These are phyloP conservation scores for Wickerhamiella occidentalis DNA, from an alignment of 805 yeast genomes.

Conservation along the genomic window DNA sequence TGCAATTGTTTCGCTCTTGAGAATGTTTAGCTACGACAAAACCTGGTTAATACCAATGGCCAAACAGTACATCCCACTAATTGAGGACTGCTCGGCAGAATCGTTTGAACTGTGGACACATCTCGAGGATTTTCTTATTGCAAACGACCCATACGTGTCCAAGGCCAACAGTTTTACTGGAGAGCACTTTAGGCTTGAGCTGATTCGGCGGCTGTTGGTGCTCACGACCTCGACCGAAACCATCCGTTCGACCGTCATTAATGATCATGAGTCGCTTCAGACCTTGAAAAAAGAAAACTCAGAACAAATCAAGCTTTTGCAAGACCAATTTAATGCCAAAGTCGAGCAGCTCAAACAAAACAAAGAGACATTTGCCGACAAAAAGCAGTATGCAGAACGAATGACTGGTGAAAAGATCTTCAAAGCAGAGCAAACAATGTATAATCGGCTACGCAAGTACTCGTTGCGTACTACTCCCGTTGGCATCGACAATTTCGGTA, in stretches of 20 bases:
- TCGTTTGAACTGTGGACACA: slow-evolving; percentile 26
- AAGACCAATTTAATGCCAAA: slow-evolving; percentile 19
- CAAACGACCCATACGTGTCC: slow-evolving; percentile 15
- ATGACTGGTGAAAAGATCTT: slow-evolving; percentile 21
- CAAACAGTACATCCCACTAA: slow-evolving; percentile 20
- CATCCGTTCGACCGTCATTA: slow-evolving; percentile 26
- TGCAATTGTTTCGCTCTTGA: slow-evolving; percentile 24
- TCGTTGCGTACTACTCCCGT: slow-evolving; percentile 27
- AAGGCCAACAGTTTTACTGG: slow-evolving; percentile 18
- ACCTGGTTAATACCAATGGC: slow-evolving; percentile 24
- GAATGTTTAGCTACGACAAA: slow-evolving; percentile 26
- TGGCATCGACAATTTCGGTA: slow-evolving; percentile 27
- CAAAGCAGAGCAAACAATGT: slow-evolving; percentile 23
- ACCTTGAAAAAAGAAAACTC: slow-evolving; percentile 20
- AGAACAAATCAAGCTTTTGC: slow-evolving; percentile 23
- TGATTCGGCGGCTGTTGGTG: slow-evolving; percentile 23
- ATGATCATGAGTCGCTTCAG: slow-evolving; percentile 25
- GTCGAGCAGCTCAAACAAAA: slow-evolving; percentile 16
- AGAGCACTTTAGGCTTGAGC: slow-evolving; percentile 23
- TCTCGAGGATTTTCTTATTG: slow-evolving; percentile 22
- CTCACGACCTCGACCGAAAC: slow-evolving; percentile 28
- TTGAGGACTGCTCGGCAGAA: slow-evolving; percentile 28
- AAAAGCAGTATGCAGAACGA: slow-evolving; percentile 21
- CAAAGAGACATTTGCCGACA: slow-evolving; percentile 13
- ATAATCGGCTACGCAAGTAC: slow-evolving; percentile 23